phyloP scores from a whole-genome alignment of 192 early-diverging fungal genomes.

The Coemansia sp. region DNA sequence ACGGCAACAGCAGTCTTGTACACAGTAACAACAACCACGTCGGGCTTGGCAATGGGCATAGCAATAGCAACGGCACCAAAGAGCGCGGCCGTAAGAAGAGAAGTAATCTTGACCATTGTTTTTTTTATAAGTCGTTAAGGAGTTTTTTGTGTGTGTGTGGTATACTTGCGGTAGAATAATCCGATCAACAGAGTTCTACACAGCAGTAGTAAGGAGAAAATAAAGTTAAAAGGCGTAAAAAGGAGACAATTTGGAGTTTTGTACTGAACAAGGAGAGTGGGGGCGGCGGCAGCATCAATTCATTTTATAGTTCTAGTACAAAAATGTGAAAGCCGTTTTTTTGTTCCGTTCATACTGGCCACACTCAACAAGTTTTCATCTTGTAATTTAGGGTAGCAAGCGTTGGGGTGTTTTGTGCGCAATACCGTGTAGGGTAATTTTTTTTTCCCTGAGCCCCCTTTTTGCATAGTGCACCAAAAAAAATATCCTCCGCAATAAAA shows the following conservation, averaged over 20 bases:
- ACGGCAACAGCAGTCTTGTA: conserved; percentile 10
- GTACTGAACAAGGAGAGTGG: neutral
- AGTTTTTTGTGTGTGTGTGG: neutral
- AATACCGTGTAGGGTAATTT: too few relatives aligned
- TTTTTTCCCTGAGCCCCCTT: too few relatives aligned
- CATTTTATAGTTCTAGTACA: conserved; percentile 1
- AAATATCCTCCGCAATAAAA: neutral
- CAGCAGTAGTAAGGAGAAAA: conserved; percentile 17
- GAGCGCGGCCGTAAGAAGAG: conserved; percentile 31
- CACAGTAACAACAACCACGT: conserved; percentile 17
- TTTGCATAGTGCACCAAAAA: neutral
- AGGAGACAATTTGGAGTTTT: neutral
- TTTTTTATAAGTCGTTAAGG: conserved; percentile 1
- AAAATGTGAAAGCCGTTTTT: neutral
- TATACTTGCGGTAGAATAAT: conserved; percentile 10
- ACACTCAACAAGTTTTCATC: neutral
- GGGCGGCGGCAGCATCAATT: neutral
- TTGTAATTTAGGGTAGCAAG: conserved; percentile 4
- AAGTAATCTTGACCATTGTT: conserved; percentile 43
- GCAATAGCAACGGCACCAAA: conserved; percentile 36
- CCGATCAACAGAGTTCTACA: conserved; percentile 43
- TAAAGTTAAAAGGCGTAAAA: neutral
- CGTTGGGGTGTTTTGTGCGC: neutral
- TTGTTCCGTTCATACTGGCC: neutral
- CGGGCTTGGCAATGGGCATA: conserved; percentile 22